Conservation (phyloP, 805 yeast genomes). For the Hanseniaspora vineae region DNA sequence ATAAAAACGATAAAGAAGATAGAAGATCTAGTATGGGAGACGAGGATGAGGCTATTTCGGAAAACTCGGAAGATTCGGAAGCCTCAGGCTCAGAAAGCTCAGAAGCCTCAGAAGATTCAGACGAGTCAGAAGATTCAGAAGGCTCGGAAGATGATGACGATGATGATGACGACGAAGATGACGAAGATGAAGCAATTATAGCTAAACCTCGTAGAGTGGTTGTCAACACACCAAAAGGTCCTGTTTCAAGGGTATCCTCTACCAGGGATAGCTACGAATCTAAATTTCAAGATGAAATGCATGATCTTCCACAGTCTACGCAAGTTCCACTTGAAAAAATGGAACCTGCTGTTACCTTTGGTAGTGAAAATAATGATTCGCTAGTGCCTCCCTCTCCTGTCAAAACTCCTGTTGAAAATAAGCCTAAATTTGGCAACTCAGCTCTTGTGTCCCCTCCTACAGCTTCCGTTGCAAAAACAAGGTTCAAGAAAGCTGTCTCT, state of each 20-base stretch:
- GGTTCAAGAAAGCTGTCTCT: conserved; percentile 19
- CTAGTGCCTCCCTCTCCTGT: neutral
- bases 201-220: conserved; percentile 29
- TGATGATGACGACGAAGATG: conserved; percentile 12
- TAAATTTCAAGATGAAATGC: conserved; percentile 1
- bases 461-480: conserved; percentile 2
- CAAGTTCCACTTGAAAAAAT: neutral
- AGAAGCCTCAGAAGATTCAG: neutral
- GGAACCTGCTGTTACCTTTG: neutral
- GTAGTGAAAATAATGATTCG: neutral
- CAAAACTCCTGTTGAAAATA: neutral
- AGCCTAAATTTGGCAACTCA: conserved; percentile 5
- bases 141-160: conserved; percentile 15
- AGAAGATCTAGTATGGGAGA: conserved; percentile 7
- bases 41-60: conserved; percentile 14
- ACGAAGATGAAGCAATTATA: conserved; percentile 13
- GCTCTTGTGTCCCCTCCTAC: neutral
- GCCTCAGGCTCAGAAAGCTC: neutral
- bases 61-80: conserved; percentile 2
- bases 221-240: conserved; percentile 35
- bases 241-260: conserved; percentile 10
- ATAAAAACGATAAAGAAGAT: no score
- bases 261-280: conserved; percentile 9
- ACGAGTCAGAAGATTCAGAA: conserved; percentile 9
- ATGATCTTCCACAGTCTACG: neutral